Evolutionary conservation across 2,329 filamentous ascomycete species (phyloP), one percentile per base, ranked within the genome.

Genomic region (Pseudohalonectria lignicola): DNA sequence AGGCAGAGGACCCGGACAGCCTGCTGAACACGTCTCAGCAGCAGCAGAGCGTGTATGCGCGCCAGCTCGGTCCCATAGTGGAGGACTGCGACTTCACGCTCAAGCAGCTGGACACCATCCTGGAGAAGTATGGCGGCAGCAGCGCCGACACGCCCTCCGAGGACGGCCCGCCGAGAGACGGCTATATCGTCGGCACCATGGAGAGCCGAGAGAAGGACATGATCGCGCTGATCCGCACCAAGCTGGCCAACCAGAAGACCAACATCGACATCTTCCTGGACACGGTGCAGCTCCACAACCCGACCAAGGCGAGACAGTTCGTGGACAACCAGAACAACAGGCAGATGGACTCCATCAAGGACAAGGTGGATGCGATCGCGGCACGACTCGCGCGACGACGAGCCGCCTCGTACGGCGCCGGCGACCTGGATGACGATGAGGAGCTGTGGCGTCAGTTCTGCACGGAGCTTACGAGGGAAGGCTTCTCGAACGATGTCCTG

Each of bases 311-410:
- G 20, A 31, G 36, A 11, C 47, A 44, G 56, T 32, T 32, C 30
- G 29, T 38, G n/a, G 36, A 38, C 20, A 32, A 38, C 15, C 36
- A 38, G 20, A 41, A 53, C 31, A 41, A 53, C 31, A 53, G 59
- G 15, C 57, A 63, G 18, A 55, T 76, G 25, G 69, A 78, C 40
- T 51, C 53, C 7, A 76, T 79, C 49, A 71, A 76, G 52, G 68
- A 74, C 50, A 75, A 77, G 48, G 69, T 79, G 23, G 74, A 80
- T 46, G 55, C 55, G 21, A 69, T 79, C 44, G 74, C 76, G 3
- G 53, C 60, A 10, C 62, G 64, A 10, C 60, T 79, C 36, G 59
- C 60, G 10, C 60, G 55, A 59, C 43, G 57, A 54, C 38, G 36
- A n/a, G 29, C 25, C 21, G 36, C 29, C 29, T 11, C 18, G 8